Evolutionary conservation across 176 grass and related monocot species (phyloP), one percentile per base, ranked within the genome.

Genomic region (Themeda triandra): DNA sequence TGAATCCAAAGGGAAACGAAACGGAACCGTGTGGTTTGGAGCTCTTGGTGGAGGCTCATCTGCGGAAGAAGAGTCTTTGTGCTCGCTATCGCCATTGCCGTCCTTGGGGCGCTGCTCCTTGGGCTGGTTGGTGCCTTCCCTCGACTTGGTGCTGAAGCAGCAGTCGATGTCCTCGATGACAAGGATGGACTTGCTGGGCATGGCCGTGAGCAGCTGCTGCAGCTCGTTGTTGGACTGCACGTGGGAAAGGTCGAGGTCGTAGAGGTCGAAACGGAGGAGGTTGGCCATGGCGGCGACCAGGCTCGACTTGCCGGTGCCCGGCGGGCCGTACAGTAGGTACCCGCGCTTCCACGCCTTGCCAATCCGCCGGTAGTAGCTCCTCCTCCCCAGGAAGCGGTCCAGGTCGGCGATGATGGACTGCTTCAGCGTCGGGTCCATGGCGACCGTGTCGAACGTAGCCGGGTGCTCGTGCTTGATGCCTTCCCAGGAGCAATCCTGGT

Each of bases 391-490:
- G 79, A 87, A 87, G 0, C 65, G n/a, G 80, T 88, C 80, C 53
- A 88, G 86, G 66, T 88, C 80, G 39, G 4, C 86, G 30, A 88
- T 2, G 66, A 88, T 2, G 65, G 65, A 39, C n/a, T 35, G 40
- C 54, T 78, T 78, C 2, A 83, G 39, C 0, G 42, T 45, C 1
- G 88, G 92, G 79, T 97, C 92, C 90, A 97, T 94, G 76, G 95
- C 95, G n/a, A 97, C 92, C 63, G 95, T 97, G 68, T 82, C 78
- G 84, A 97, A 97, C 29, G 92, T 97, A 76, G 86, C 8, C 1
- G 80, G 80, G 73, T 88, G 86, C 17, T 83, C 56, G 53, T 88
- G 80, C 2, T 0, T 73, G 44, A 88, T 64, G 14, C 42, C 69
- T 13, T 0, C 10, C 87, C 81, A 88, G 33, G 17, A 14, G 12